A percentile compares a stretch with the other conserved stretches of the same genome.
Conservation (phyloP, 192 early-diverging fungal species). For the Coemansia sp. region DNA sequence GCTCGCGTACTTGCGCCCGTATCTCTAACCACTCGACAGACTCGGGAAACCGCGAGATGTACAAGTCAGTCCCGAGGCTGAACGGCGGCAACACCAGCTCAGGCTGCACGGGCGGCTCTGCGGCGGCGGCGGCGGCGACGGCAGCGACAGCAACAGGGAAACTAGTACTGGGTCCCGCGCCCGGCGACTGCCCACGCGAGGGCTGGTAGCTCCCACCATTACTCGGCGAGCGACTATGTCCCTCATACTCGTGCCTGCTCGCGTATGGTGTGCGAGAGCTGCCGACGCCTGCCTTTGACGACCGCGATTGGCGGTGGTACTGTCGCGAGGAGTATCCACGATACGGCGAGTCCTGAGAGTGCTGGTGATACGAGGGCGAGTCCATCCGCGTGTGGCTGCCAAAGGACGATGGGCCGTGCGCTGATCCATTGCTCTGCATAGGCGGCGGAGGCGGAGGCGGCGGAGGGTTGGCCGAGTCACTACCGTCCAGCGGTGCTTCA, state of each 20-base stretch:
- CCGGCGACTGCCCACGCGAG: conserved; percentile 36
- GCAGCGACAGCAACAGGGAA: neutral
- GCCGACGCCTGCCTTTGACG: conserved; percentile 24
- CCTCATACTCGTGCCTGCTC: conserved; percentile 25
- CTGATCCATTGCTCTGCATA: conserved; percentile 2
- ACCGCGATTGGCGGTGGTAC: conserved; percentile 21
- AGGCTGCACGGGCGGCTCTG: conserved; percentile 1
- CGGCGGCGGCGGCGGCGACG: neutral
- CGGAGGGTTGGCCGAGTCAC: conserved; percentile 4
- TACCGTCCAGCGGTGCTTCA: neutral
- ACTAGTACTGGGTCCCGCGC: neutral
- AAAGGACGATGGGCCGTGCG: conserved; percentile 6
- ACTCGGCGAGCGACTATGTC: conserved; percentile 28
- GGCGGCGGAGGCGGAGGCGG: conserved; percentile 36
- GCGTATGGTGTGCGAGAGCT: conserved; percentile 19
- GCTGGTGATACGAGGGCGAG: conserved; percentile 14
- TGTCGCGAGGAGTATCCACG: conserved; percentile 27
- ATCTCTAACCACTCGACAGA: conserved; percentile 34
- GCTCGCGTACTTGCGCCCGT: conserved; percentile 35
- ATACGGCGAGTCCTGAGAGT: conserved; percentile 24
- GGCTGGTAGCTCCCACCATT: conserved; percentile 11
- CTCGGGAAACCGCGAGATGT: conserved; percentile 31
- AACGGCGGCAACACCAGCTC: conserved; percentile 19
- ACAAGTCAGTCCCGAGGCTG: conserved; percentile 34
- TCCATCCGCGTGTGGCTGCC: conserved; percentile 4